phyloP scores from a whole-genome alignment of 257 asterid genomes.

The Fraxinus excelsior region DNA sequence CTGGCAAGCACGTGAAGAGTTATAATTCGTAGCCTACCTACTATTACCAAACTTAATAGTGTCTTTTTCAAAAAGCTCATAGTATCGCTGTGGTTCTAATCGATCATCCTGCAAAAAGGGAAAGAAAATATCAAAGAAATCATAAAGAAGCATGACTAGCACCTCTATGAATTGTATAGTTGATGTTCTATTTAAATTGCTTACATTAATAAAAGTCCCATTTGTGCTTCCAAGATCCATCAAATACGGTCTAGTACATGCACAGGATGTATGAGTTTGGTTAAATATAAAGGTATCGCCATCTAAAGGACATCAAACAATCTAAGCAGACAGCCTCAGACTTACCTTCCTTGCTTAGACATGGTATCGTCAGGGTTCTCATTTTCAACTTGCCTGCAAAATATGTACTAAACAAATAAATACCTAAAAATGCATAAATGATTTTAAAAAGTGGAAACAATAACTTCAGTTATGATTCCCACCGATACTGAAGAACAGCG shows the following conservation, averaged over 20 bases:
- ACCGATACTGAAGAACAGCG: constrained; percentile 98
- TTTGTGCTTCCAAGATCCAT: constrained; percentile 99
- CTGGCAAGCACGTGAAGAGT: constrained; percentile 14
- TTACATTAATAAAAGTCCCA: constrained; percentile 87
- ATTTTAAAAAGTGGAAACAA: constrained; percentile 13
- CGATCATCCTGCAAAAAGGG: constrained; percentile 59
- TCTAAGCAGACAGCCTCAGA: neutral
- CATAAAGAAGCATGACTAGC: constrained; percentile 16
- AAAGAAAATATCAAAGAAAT: constrained; percentile 13
- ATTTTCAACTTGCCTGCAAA: constrained; percentile 85
- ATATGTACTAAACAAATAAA: constrained; percentile 14
- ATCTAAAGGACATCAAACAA: constrained; percentile 22
- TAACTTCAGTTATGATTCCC: constrained; percentile 22
- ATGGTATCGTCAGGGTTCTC: constrained; percentile 77
- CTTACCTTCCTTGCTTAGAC: constrained; percentile 77
- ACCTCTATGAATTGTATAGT: neutral
- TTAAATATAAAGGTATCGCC: constrained; percentile 16
- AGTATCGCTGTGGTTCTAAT: constrained; percentile 83
- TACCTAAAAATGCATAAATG: constrained; percentile 7
- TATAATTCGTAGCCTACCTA: constrained; percentile 53
- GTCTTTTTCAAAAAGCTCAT: constrained; percentile 84
- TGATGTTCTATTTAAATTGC: constrained; percentile 26
- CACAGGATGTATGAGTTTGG: constrained; percentile 21
- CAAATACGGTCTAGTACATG: constrained; percentile 70
- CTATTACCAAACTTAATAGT: constrained; percentile 95